These are phyloP conservation scores for Pyronema omphalodes DNA, from an alignment of 495 filamentous ascomycete genomes.

Conservation along the genomic window DNA sequence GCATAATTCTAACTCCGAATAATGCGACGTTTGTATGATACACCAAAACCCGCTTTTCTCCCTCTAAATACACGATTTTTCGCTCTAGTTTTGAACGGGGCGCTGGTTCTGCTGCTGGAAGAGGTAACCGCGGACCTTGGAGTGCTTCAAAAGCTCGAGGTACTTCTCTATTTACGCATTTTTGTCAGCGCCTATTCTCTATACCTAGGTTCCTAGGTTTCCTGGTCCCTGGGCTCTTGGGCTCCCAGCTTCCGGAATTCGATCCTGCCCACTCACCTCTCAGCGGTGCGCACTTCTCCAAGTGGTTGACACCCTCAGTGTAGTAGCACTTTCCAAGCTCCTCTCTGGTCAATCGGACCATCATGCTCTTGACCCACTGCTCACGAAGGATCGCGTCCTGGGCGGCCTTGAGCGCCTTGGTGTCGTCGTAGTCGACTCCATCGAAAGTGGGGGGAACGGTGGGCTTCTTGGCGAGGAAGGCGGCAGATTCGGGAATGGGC, in stretches of 20 bases:
- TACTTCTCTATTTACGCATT: constrained; percentile 54
- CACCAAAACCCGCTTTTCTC: constrained; percentile 1
- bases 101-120: constrained; percentile 79
- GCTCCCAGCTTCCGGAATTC: neutral
- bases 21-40: constrained; percentile 6
- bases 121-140: constrained; percentile 72
- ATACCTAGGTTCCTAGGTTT: neutral
- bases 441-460: constrained; percentile 86
- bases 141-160: constrained; percentile 68
- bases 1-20: neutral
- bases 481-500: constrained; percentile 82
- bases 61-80: neutral
- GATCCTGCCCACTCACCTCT: constrained; percentile 48
- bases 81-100: constrained; percentile 7
- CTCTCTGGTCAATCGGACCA: constrained; percentile 80
- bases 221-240: too few species aligned
- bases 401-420: constrained; percentile 68
- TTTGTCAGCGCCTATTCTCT: neutral
- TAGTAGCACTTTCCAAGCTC: constrained; percentile 93
- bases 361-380: constrained; percentile 96
- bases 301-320: constrained; percentile 84
- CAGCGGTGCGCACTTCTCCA: constrained; percentile 86
- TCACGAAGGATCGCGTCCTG: constrained; percentile 88
- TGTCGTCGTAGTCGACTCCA: constrained; percentile 93
- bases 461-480: constrained; percentile 89